These are phyloP conservation scores for Camelina hispida DNA, from an alignment of 345 rosid species.

Conservation along the genomic window DNA sequence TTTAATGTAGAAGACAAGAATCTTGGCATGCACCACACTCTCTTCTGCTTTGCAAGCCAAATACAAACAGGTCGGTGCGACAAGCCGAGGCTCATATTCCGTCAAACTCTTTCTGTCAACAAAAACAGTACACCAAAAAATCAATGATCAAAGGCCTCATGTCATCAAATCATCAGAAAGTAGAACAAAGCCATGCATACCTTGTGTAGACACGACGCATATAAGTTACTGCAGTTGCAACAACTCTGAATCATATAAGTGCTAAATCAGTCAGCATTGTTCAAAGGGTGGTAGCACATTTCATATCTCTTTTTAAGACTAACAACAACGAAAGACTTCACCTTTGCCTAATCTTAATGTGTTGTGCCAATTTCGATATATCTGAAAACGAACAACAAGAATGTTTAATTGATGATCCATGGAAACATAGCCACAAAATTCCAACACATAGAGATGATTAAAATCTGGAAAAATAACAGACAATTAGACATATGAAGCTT, in stretches of 20 bases:
- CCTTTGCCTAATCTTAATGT: constrained; percentile 96
- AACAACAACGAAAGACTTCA: constrained; percentile 42
- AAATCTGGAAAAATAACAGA: constrained; percentile 40
- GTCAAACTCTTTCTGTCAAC: constrained; percentile 82
- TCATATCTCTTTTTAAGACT: neutral
- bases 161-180: neutral
- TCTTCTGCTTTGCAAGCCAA: constrained; percentile 99
- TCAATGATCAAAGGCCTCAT: neutral
- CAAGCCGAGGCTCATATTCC: constrained; percentile 92
- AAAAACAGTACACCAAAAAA: neutral
- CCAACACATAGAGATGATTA: neutral
- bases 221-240: constrained; percentile 88
- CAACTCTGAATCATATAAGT: constrained; percentile 65
- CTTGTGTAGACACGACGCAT: constrained; percentile 96
- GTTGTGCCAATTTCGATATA: constrained; percentile 78
- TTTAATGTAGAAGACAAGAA: constrained; percentile 70
- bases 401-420: constrained; percentile 25
- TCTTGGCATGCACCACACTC: constrained; percentile 88
- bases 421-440: neutral
- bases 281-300: neutral
- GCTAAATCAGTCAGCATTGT: constrained; percentile 31
- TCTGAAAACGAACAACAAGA: constrained; percentile 50
- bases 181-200: constrained; percentile 56
- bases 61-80: constrained; percentile 94
- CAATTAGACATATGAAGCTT: constrained; percentile 86